Evolutionary conservation across 129 eudicot genomes (phyloP).

Genomic region (sunflower (Helianthus annuus)): HanXRQr2.0-SUNRISE NC_035445.2:54218845-54219344

Average conservation of each 20-base stretch:
- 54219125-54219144: conserved; percentile 32
- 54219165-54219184: conserved; percentile 12
- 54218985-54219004: conserved; percentile 38
- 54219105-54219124: conserved; percentile 25
- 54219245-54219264: conserved; percentile 32
- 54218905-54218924: not conserved
- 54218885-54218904: not conserved
- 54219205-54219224: conserved; percentile 45
- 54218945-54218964: conserved; percentile 28
- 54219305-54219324: conserved; percentile 20
- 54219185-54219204: conserved; percentile 9
- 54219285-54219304: conserved; percentile 17
- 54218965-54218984: conserved; percentile 29
- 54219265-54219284: conserved; percentile 21
- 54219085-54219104: conserved; percentile 33
- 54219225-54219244: conserved; percentile 50
- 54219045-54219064: conserved; percentile 37
- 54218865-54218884: not conserved
- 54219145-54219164: conserved; percentile 33
- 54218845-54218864: too few species aligned
- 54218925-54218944: conserved; percentile 18
- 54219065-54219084: conserved; percentile 25
- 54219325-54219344: conserved; percentile 17
- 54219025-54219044: conserved; percentile 39
- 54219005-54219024: conserved; percentile 43